These are phyloP conservation scores for Komagataella pseudopastoris DNA, from an alignment of 805 yeast species.

Conservation along the genomic window DNA sequence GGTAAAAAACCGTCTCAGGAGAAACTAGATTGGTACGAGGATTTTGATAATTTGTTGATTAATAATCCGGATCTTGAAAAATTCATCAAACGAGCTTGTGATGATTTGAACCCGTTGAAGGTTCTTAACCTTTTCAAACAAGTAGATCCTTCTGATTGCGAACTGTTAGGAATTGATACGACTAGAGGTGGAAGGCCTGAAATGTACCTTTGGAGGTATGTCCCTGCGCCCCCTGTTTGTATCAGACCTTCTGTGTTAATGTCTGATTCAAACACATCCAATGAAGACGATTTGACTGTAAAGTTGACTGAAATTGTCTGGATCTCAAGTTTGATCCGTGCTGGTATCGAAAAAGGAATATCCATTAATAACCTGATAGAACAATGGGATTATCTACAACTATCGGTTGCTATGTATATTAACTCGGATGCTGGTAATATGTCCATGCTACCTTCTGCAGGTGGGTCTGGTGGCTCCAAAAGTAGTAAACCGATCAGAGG, in stretches of 20 bases:
- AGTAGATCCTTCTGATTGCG: conserved; percentile 79
- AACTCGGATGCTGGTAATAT: conserved; percentile 90
- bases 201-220: conserved; percentile 90
- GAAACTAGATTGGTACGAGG: conserved; percentile 76
- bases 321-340: conserved; percentile 88
- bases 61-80: conserved; percentile 82
- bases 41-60: conserved; percentile 60
- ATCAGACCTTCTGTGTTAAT: conserved; percentile 93
- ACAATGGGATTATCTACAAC: conserved; percentile 95
- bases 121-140: conserved; percentile 81
- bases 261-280: conserved; percentile 80
- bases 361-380: conserved; percentile 91
- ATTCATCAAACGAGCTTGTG: conserved; percentile 76
- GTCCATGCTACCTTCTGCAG: conserved; percentile 56
- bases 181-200: conserved; percentile 88
- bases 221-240: conserved; percentile 99
- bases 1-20: conserved; percentile 85
- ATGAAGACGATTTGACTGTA: conserved; percentile 95
- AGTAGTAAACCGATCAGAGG: conserved; percentile 82
- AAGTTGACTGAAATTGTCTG: conserved; percentile 93
- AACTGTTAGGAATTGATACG: conserved; percentile 81
- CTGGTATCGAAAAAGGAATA: conserved; percentile 92
- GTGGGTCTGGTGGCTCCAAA: conserved; percentile 25
- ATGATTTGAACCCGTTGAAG: conserved; percentile 87
- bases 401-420: conserved; percentile 93